Evolutionary conservation across 148 eudicot genomes (phyloP), one percentile per base, ranked within the genome.

Genomic region (Selenicereus undatus): DNA sequence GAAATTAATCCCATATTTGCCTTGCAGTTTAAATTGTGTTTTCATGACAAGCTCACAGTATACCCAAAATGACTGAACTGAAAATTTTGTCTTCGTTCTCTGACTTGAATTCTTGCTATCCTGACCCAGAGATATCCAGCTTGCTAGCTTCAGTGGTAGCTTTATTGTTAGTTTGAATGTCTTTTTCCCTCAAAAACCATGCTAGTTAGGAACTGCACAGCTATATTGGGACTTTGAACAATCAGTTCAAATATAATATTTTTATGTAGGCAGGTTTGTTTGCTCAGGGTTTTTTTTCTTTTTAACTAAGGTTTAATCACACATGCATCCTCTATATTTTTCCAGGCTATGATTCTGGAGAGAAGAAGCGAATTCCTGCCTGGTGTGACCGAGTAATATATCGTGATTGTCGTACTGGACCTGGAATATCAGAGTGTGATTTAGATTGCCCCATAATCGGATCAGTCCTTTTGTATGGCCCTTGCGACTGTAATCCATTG

Each of bases 291-390:
- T 32, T 32, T n/a, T 2, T 39, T 39, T 39, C 0, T 39, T 39
- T 39, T 39, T 39, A 39, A 21, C 5, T 32, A 76, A 54, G 24
- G 3, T 42, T 56, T 76, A 58, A 58, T 50, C n/a, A 66, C 66
- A 52, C 6, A 18, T 76, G 45, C 4, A 32, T 80, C 48, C 14
- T 72, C 9, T 30, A 72, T 81, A 58, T 65, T 72, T 66, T 75
- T 78, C 30, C 85, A 96, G 99, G 99, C 76, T 96, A 96, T 85
- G 99, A 96, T 88, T 93, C 99, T 27, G 99, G 98, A 45, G 99
- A 96, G 89, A 96, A 96, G 88, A 96, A 93, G 84, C 93, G 98
- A 27, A 96, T 96, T 81, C 99, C 99, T 39, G 98, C 99, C 26
- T 96, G 99, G 99, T 96, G 99, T 87, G 99, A 96, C 74, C 87